A percentile compares a stretch with the other conserved stretches of the same genome.
Conservation (phyloP, 192 early-diverging fungal genomes). For the Pilaira anomala region DNA sequence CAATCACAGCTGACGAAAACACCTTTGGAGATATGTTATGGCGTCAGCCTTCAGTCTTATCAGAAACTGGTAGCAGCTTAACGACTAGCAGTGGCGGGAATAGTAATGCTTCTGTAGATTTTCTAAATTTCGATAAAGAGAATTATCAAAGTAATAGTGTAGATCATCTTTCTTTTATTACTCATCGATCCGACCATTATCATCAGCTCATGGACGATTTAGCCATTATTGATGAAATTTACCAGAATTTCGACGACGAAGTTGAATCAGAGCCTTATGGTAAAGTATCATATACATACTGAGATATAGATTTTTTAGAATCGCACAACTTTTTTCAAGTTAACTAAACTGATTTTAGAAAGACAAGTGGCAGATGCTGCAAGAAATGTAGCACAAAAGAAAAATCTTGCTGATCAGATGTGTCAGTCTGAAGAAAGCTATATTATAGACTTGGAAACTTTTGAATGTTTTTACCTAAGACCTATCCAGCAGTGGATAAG, state of each 20-base stretch:
- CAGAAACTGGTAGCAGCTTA: background rate
- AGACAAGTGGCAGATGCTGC: conserved; percentile 17
- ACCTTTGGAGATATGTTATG: background rate
- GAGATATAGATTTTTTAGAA: too few species aligned
- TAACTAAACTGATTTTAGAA: conserved; percentile 1
- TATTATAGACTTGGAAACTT: background rate
- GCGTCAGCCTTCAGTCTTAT: background rate
- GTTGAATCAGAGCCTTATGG: conserved; percentile 7
- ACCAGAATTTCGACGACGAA: conserved; percentile 4
- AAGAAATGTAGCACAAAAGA: conserved; percentile 19
- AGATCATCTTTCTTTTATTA: conserved; percentile 6
- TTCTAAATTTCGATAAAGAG: background rate
- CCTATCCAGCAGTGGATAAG: background rate
- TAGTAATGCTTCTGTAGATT: background rate
- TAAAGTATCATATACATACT: background rate
- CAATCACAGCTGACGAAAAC: too few species aligned
- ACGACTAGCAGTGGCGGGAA: background rate
- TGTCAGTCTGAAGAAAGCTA: background rate
- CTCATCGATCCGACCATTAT: background rate
- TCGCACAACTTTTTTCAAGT: background rate
- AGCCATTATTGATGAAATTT: conserved; percentile 20
- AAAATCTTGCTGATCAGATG: conserved; percentile 1
- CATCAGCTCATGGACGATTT: conserved; percentile 13
- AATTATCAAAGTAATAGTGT: background rate
- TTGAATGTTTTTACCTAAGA: background rate